A percentile compares a stretch with the other conserved stretches of the same genome.
phyloP scores from a whole-genome alignment of 2,329 filamentous ascomycete genomes.

The Monilinia laxa region DNA sequence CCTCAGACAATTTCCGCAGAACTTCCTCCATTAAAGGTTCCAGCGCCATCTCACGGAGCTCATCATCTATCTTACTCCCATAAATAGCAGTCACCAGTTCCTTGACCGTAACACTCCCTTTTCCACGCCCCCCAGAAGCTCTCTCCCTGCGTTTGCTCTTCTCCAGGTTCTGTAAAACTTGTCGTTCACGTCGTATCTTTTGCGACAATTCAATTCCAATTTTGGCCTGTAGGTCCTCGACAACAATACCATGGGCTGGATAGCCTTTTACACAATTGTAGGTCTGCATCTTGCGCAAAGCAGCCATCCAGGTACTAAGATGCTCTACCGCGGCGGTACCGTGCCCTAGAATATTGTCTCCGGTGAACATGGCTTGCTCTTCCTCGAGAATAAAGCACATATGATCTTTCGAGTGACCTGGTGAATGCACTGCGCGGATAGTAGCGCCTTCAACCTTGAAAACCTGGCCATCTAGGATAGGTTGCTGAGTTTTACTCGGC shows the following conservation, averaged over 20 bases:
- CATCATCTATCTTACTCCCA: constrained; percentile 43
- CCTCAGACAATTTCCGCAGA: constrained; percentile 46
- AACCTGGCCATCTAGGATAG: constrained; percentile 54
- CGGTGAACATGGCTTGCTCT: constrained; percentile 78
- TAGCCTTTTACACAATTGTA: constrained; percentile 45
- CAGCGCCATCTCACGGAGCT: constrained; percentile 42
- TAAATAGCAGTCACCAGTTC: constrained; percentile 48
- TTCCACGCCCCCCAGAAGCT: constrained; percentile 25
- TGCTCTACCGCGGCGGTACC: constrained; percentile 82
- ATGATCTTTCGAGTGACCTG: constrained; percentile 78
- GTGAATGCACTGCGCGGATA: constrained; percentile 61
- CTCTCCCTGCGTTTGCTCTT: constrained; percentile 26
- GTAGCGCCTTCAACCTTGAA: constrained; percentile 61
- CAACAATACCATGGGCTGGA: constrained; percentile 47
- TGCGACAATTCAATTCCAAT: constrained; percentile 42
- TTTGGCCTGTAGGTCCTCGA: constrained; percentile 43
- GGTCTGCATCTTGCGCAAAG: constrained; percentile 50
- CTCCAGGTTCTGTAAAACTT: constrained; percentile 42
- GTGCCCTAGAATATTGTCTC: constrained; percentile 81
- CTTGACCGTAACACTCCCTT: constrained; percentile 43
- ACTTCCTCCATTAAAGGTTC: constrained; percentile 48
- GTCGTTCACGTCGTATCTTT: constrained; percentile 45
- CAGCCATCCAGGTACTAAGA: constrained; percentile 63
- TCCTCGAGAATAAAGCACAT: constrained; percentile 73
- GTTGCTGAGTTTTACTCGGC: constrained; percentile 50